Evolutionary conservation across 495 filamentous ascomycete species (phyloP), one percentile per base, ranked within the genome.

Genomic region (Rhizodiscina lignyota): DNA sequence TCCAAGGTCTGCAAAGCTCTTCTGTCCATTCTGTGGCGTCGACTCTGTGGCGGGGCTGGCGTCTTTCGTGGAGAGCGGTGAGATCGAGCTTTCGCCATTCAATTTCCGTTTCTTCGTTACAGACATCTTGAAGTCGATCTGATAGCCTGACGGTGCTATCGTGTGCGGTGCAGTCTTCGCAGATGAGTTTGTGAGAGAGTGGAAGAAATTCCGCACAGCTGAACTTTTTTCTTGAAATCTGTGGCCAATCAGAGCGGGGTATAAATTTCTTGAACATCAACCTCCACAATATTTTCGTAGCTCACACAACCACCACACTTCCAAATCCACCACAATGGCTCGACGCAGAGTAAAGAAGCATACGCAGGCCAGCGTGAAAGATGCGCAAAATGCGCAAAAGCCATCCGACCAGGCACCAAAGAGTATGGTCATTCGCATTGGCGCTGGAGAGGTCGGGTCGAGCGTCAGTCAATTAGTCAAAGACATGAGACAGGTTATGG

Each of bases 381-480:
- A 79, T 60, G 74, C 19, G 53, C 63, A 36, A 67, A 64, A 55
- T 61, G 59, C 41, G 61, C 38, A 32, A 33, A 34, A 23, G 8
- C 17, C 35, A 17, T 31, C 61, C 31, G 57, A 55, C 42, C 70
- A 70, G 38, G 67, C 72, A 34, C 89, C 89, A 12, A 94, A 93
- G 65, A 86, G 78, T 48, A 96, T 99, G 91, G 89, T 99, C 35
- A 91, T 99, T 57, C 77, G 89, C 45, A 84, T 94, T 36, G 30
- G 91, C 47, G 89, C 83, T 50, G 78, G 83, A 43, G 83, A 94
- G 51, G 83, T 96, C 21, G 89, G 89, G 39, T 72, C 82, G 36
- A 91, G 80, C 58, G 67, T 99, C 39, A 87, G 72, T 49, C 86
- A 94, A 55, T 62, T 99, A 38, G 89, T 87, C 3, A 77, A 79